Evolutionary conservation across 2,329 filamentous ascomycete species (phyloP).

Genomic region (Aureobasidium sp.): DNA sequence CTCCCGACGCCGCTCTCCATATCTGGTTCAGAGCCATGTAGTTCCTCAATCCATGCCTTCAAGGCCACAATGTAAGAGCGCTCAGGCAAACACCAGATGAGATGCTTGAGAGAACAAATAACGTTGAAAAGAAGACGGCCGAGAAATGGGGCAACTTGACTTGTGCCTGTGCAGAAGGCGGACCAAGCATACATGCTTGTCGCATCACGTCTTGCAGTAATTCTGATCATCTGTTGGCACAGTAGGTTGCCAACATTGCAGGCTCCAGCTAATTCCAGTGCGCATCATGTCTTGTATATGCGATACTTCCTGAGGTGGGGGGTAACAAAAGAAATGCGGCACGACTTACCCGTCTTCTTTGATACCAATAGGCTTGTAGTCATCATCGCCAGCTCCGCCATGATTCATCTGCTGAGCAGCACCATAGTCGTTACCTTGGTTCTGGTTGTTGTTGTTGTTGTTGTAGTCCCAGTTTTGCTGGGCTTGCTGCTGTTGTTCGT

Average conservation of each 20-base stretch:
- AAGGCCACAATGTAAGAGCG: background rate
- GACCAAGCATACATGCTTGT: background rate
- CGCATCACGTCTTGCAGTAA: background rate
- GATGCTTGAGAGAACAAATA: background rate
- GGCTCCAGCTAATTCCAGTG: background rate
- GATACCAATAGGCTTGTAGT: slow-evolving; percentile 54
- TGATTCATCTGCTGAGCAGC: slow-evolving; percentile 18
- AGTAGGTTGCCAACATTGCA: background rate
- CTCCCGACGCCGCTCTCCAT: background rate
- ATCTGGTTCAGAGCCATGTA: background rate
- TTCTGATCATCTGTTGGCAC: background rate
- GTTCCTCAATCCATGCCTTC: background rate
- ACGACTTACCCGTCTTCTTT: slow-evolving; percentile 84
- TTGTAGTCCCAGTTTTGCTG: slow-evolving; percentile 10
- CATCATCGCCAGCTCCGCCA: slow-evolving; percentile 26
- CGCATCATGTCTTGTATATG: slow-evolving; percentile 9
- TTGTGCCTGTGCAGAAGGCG: background rate
- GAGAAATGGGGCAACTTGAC: background rate
- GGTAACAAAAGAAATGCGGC: slow-evolving; percentile 22
- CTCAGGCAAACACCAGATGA: background rate
- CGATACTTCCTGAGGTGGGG: background rate
- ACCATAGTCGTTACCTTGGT: slow-evolving; percentile 18
- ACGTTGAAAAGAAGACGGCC: background rate
- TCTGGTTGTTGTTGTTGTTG: slow-evolving; percentile 8
- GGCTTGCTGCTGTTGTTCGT: slow-evolving; percentile 3